Conservation (phyloP, 306 rosid species). For the Vigna hirtella region DNA sequence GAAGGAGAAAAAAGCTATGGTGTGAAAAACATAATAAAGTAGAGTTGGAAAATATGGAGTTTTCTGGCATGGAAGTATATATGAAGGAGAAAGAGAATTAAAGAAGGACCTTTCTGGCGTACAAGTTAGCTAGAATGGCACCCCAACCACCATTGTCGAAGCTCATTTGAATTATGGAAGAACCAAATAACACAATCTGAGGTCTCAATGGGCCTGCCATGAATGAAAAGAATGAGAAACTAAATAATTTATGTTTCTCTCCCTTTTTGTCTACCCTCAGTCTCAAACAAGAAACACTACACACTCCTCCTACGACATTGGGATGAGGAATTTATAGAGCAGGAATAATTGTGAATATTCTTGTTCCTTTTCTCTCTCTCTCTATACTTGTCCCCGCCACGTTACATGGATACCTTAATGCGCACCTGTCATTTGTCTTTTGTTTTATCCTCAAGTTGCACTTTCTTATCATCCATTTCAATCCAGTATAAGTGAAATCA, state of each 20-base stretch:
- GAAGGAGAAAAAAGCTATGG: neutral
- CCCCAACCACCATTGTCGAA: constrained; percentile 78
- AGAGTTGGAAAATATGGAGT: neutral
- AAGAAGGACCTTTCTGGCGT: constrained; percentile 66
- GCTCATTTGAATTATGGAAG: constrained; percentile 73
- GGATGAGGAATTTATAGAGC: constrained; percentile 37
- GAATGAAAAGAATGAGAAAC: neutral
- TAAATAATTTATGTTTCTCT: neutral
- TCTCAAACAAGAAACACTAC: neutral
- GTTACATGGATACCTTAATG: neutral
- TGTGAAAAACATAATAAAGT: neutral
- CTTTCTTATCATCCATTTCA: neutral
- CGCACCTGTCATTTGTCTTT: neutral
- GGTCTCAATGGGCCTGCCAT: constrained; percentile 87
- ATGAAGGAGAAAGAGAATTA: neutral
- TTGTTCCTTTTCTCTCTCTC: neutral
- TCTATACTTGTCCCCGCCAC: constrained; percentile 7
- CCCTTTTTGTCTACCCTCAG: neutral
- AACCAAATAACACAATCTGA: constrained; percentile 89
- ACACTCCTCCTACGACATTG: neutral
- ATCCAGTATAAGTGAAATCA: neutral
- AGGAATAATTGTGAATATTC: constrained; percentile 11
- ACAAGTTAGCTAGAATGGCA: constrained; percentile 68
- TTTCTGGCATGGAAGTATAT: neutral
- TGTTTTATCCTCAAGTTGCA: neutral